A percentile compares a stretch with the other conserved stretches of the same genome.
These are phyloP conservation scores for Hymenotorrendiella dingleyae DNA, from an alignment of 2,329 filamentous ascomycete species.

Conservation along the genomic window DNA sequence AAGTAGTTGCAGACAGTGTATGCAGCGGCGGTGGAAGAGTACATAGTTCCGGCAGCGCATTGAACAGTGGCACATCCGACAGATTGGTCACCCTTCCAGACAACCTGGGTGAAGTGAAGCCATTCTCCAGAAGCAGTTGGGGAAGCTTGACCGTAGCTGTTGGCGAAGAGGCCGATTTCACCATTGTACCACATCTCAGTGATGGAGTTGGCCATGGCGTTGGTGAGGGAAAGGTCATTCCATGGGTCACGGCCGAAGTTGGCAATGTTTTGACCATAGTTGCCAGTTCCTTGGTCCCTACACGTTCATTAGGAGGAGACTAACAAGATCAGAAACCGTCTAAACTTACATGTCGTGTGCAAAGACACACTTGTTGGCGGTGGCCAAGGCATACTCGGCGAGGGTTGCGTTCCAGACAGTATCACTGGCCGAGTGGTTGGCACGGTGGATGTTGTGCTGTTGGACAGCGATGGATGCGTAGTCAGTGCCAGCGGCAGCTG, in stretches of 20 bases:
- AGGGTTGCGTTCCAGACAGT: constrained; percentile 62
- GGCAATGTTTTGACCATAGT: constrained; percentile 91
- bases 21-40: constrained; percentile 31
- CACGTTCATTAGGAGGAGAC: no score
- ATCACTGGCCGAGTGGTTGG: constrained; percentile 66
- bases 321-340: no score
- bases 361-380: constrained; percentile 65
- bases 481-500: constrained; percentile 13
- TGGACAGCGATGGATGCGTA: background rate
- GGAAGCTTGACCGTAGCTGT: constrained; percentile 52
- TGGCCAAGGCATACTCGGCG: constrained; percentile 55
- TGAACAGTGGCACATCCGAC: constrained; percentile 58
- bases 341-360: constrained; percentile 70
- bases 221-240: constrained; percentile 38
- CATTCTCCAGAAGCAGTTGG: constrained; percentile 44
- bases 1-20: constrained; percentile 82
- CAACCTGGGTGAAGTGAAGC: constrained; percentile 65
- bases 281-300: constrained; percentile 50
- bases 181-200: constrained; percentile 86
- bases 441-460: constrained; percentile 79
- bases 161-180: constrained; percentile 52
- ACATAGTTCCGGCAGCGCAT: constrained; percentile 45
- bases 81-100: constrained; percentile 58
- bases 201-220: constrained; percentile 60
- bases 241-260: constrained; percentile 24